phyloP scores from a whole-genome alignment of 495 filamentous ascomycete species.

The Penicillium waksmanii region DNA sequence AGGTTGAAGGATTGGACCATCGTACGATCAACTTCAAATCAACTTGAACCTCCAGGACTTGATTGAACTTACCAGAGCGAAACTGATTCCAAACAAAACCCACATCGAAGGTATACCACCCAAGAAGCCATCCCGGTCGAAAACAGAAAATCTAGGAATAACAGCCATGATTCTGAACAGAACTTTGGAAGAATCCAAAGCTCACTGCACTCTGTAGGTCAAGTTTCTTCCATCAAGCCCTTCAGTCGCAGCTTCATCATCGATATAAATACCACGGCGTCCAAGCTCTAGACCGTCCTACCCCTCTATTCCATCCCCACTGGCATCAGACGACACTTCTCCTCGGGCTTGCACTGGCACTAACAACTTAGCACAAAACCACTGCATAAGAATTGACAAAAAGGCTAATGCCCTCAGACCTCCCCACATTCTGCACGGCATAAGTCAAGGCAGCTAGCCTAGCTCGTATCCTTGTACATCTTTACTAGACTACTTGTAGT shows the following conservation, averaged over 20 bases:
- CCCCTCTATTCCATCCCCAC: no score
- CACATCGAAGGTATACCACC: background rate
- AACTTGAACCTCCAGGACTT: background rate
- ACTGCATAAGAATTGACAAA: no score
- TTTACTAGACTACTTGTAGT: no score
- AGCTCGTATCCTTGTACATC: background rate
- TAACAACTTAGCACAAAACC: no score
- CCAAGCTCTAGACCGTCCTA: no score
- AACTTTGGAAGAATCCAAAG: background rate
- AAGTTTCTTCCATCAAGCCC: no score
- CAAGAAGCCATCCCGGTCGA: background rate
- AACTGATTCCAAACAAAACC: background rate
- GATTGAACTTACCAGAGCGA: slow-evolving; percentile 8
- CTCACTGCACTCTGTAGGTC: no score
- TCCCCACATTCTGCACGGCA: slow-evolving; percentile 7
- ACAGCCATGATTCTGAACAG: slow-evolving; percentile 4
- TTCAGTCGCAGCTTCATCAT: no score
- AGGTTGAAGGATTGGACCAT: background rate
- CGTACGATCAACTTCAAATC: no score
- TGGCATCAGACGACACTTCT: background rate
- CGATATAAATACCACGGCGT: no score
- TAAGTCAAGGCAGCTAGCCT: background rate
- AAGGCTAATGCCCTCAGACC: slow-evolving; percentile 1
- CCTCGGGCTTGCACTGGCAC: no score
- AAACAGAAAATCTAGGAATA: slow-evolving; percentile 2